A percentile compares a stretch with the other conserved stretches of the same genome.
Evolutionary conservation across 768 basidiomycete genomes (phyloP).

Genomic region (Phlegmacium glaucopus): DNA sequence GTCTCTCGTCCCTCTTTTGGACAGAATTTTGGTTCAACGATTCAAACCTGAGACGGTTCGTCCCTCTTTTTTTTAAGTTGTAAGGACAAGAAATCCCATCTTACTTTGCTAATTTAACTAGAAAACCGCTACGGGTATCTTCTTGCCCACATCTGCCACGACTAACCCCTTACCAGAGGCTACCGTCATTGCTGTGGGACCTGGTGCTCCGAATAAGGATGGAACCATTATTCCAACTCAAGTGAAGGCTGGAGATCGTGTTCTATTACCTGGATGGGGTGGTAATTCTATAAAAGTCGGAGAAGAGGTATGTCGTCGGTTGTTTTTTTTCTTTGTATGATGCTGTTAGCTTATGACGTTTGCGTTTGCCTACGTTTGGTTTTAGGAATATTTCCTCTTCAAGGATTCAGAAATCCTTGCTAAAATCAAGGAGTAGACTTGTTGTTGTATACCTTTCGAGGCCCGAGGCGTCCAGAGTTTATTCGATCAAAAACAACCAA

Average conservation of each 20-base stretch:
- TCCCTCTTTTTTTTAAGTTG: slow-evolving; percentile 9
- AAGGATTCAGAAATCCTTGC: slow-evolving; percentile 94
- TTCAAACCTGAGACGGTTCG: slow-evolving; percentile 95
- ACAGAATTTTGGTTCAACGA: slow-evolving; percentile 95
- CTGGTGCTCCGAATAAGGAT: slow-evolving; percentile 88
- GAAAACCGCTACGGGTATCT: slow-evolving; percentile 98
- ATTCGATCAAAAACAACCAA: too few relatives aligned
- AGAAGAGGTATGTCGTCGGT: slow-evolving; percentile 81
- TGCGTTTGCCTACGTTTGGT: slow-evolving; percentile 7
- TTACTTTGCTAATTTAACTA: slow-evolving; percentile 33
- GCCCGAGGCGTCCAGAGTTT: too few relatives aligned
- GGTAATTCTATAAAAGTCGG: slow-evolving; percentile 95
- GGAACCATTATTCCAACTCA: slow-evolving; percentile 69
- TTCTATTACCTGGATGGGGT: slow-evolving; percentile 95
- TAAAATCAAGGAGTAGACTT: slow-evolving; percentile 83
- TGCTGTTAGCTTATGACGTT: slow-evolving; percentile 5
- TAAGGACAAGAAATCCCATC: too few relatives aligned
- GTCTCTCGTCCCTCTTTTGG: slow-evolving; percentile 84
- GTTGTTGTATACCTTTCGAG: neutral
- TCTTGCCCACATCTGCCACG: slow-evolving; percentile 90
- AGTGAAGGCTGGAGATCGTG: slow-evolving; percentile 89
- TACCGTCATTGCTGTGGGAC: slow-evolving; percentile 93
- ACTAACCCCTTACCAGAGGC: slow-evolving; percentile 90
- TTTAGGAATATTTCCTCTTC: slow-evolving; percentile 92
- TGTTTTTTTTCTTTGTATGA: neutral